Percentiles rank a stretch among this genome's conserved stretches.
Conservation (phyloP, 2,329 filamentous ascomycete genomes). For the Phialophora chinensis region DNA sequence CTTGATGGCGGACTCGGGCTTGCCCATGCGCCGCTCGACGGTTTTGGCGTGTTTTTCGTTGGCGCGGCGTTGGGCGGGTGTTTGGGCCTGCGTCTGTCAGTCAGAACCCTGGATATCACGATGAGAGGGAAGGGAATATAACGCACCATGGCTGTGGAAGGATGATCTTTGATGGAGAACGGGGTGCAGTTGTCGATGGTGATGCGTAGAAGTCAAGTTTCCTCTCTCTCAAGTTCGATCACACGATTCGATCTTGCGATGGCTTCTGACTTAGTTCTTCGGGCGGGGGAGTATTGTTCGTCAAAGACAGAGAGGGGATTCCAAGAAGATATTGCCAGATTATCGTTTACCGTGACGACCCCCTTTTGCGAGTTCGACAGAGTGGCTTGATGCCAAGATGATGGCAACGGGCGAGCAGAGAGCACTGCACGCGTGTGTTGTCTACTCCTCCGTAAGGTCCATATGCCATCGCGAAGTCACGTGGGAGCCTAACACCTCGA, state of each 20-base stretch:
- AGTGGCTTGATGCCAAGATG: constrained; percentile 1
- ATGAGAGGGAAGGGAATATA: background rate
- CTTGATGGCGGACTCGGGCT: constrained; percentile 53
- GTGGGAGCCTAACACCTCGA: background rate
- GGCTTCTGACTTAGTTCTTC: background rate
- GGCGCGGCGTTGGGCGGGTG: constrained; percentile 68
- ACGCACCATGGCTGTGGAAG: background rate
- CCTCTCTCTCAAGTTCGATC: background rate
- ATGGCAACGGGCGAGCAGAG: background rate
- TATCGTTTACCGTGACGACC: background rate
- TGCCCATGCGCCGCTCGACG: constrained; percentile 67
- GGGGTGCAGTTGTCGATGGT: too few relatives aligned
- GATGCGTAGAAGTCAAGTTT: background rate
- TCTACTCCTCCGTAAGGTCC: background rate
- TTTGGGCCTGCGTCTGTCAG: constrained; percentile 53
- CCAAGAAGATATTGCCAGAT: background rate
- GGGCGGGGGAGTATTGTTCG: too few relatives aligned
- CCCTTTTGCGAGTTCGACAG: background rate
- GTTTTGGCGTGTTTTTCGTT: constrained; percentile 66
- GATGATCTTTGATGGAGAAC: too few relatives aligned
- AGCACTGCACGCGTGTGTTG: background rate
- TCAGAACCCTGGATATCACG: background rate
- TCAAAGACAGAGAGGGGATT: background rate
- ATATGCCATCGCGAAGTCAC: background rate
- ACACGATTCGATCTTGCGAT: background rate